phyloP scores from a whole-genome alignment of 1,284 basidiomycete genomes.

The Serendipita sp. region DNA sequence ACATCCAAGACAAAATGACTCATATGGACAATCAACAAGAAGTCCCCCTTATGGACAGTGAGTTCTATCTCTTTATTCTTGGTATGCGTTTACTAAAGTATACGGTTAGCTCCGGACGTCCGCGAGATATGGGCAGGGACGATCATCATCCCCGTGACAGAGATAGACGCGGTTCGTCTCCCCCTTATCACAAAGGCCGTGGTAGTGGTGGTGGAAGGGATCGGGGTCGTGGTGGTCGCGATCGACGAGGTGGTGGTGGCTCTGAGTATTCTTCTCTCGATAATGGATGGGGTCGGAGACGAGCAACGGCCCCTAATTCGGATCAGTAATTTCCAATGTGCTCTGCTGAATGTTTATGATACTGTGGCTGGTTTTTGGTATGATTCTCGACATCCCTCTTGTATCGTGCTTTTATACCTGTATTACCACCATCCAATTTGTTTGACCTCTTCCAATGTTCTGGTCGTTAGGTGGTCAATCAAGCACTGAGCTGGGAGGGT shows the following conservation, averaged over 20 bases:
- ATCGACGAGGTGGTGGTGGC: constrained; percentile 26
- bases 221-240: constrained; percentile 23
- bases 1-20: constrained; percentile 8
- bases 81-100: not conserved
- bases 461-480: not conserved
- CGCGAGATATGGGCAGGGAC: not conserved
- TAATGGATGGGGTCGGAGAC: not conserved
- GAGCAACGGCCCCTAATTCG: not conserved
- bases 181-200: constrained; percentile 16
- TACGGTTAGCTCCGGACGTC: constrained; percentile 7
- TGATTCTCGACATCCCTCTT: not conserved
- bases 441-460: not conserved
- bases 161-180: not conserved
- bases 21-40: constrained; percentile 7
- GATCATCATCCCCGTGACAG: constrained; percentile 7
- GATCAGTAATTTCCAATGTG: not conserved
- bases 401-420: not conserved
- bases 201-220: constrained; percentile 16
- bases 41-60: constrained; percentile 9
- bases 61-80: not conserved
- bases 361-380: not conserved
- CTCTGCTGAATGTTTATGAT: not conserved
- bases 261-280: constrained; percentile 34
- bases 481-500: not conserved
- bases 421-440: not conserved